Evolutionary conservation across 441 rosid species (phyloP), one percentile per base, ranked within the genome.

Genomic region (Theobroma grandiflorum): DNA sequence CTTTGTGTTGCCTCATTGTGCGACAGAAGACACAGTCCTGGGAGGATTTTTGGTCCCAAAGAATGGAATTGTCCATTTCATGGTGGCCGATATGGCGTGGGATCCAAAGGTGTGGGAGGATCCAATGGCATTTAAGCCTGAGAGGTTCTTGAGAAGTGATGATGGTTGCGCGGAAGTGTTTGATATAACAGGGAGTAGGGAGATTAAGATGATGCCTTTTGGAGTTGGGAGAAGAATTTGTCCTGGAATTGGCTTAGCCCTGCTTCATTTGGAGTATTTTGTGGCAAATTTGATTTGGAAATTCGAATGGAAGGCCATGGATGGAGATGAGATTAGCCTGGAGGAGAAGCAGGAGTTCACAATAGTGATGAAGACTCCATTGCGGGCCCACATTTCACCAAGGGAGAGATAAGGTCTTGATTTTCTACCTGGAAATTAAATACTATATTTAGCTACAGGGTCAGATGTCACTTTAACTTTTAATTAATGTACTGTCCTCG

Each of bases 81-180:
- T 80, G 89, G 89, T 88, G 4, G 91, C 84, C 12, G 87, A 83
- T 4, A 82, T 86, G 82, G 91, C 88, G 0, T 59, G 88, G 35
- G 91, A 88, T 38, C 86, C 87, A 0, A 81, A 83, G 4, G 74
- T 74, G 55, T 86, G 87, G 90, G 86, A 86, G 1, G 86, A 86
- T 78, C 86, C 89, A 3, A 16, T 84, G 70, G 66, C 81, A 35
- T 88, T 88, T 26, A 81, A 77, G 57, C 77, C 84, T 2, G 80
- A 77, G 10, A 81, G 84, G n/a, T 81, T 77, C 43, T 8, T 71
- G 50, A 69, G 6, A 2, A 49, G n/a, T 10, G 72, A 64, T 33
- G 45, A 66, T 6, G 20, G 45, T 15, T 40, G 18, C 12, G 61
- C 2, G n/a, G 72, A 52, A 40, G 57, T 14, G 0, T 70, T 81